A percentile compares a stretch with the other conserved stretches of the same genome.
phyloP scores from a whole-genome alignment of 805 yeast genomes.

The Spathaspora gorwiae region DNA sequence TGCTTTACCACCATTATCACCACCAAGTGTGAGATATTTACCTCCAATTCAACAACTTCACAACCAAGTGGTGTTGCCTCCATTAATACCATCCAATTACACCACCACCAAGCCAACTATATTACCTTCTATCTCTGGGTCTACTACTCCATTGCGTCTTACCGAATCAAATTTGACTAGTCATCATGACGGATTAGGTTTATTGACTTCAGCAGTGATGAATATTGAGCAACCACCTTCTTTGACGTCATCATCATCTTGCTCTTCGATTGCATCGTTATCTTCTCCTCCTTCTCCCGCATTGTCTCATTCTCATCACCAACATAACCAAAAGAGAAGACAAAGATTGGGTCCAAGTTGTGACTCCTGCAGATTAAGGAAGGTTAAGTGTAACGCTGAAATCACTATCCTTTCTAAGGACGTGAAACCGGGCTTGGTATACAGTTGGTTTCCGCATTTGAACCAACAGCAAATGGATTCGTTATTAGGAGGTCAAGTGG shows the following conservation, averaged over 20 bases:
- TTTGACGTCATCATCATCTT: conserved; percentile 4
- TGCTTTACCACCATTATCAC: conserved; percentile 1
- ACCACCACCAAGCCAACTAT: conserved; percentile 1
- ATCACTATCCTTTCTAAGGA: conserved; percentile 36
- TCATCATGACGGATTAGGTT: conserved; percentile 7
- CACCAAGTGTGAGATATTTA: neutral
- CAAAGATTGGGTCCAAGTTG: conserved; percentile 75
- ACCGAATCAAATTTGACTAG: conserved; percentile 8
- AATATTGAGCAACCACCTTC: neutral
- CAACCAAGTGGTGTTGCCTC: conserved; percentile 6
- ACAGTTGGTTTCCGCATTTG: neutral
- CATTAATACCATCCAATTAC: neutral
- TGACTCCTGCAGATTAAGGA: conserved; percentile 63
- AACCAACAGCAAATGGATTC: neutral
- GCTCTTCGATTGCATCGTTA: conserved; percentile 5
- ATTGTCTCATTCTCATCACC: neutral
- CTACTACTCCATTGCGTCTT: conserved; percentile 1
- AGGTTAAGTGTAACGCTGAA: conserved; percentile 71
- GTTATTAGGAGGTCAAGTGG: neutral
- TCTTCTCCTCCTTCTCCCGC: conserved; percentile 6
- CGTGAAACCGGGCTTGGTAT: neutral
- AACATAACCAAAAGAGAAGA: conserved; percentile 30
- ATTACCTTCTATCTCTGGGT: neutral
- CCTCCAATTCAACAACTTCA: neutral
- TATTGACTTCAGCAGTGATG: conserved; percentile 1